Conservation (phyloP, 2,329 filamentous ascomycete genomes). For the Beauveria bassiana region DNA sequence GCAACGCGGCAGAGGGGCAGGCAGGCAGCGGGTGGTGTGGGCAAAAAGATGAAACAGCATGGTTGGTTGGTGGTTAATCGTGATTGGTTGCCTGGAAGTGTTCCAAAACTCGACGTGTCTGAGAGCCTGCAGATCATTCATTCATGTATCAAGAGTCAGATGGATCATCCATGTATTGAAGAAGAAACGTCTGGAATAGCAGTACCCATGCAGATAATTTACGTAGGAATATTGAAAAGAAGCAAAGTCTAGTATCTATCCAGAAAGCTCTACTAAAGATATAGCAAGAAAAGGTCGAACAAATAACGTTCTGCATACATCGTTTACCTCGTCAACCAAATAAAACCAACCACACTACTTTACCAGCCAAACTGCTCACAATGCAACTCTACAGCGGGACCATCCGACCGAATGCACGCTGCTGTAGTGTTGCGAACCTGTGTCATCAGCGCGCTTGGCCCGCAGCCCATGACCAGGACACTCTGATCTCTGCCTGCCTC, state of each 20-base stretch:
- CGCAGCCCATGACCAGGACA: constrained; percentile 38
- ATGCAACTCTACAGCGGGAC: constrained; percentile 39
- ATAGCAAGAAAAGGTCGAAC: neutral
- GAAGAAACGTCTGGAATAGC: no score
- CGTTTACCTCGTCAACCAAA: neutral
- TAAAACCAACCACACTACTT: neutral
- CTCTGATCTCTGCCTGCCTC: constrained; percentile 22
- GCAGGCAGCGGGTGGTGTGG: neutral
- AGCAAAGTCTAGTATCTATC: neutral
- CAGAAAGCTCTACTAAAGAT: neutral
- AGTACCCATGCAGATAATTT: no score
- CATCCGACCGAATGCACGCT: constrained; percentile 29
- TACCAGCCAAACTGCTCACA: constrained; percentile 41
- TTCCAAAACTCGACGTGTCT: neutral
- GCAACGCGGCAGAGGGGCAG: neutral
- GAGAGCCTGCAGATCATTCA: neutral
- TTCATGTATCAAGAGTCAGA: neutral
- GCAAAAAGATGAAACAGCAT: neutral
- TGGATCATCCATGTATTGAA: no score
- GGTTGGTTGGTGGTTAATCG: no score
- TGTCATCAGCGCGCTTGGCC: constrained; percentile 34
- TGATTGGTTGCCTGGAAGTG: neutral
- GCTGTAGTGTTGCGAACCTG: constrained; percentile 34
- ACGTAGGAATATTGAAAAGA: no score
- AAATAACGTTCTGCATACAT: neutral